These are phyloP conservation scores for Chrysoporthe cubensis DNA, from an alignment of 2,329 filamentous ascomycete species.

Conservation along the genomic window DNA sequence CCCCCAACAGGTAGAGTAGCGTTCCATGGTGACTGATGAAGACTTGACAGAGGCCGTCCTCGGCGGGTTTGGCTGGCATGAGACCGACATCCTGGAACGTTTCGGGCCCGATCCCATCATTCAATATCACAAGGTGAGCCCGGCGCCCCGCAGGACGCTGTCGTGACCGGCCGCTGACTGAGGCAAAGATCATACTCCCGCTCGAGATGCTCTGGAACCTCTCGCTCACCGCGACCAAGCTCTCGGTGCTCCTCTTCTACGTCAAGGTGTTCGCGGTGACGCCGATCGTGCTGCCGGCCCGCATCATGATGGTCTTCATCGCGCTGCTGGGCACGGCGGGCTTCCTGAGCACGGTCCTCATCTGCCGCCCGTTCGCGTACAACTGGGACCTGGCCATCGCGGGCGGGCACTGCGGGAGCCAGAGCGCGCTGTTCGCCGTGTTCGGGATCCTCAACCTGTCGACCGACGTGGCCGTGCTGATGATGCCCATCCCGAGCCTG, in stretches of 20 bases:
- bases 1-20: no score
- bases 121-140: conserved; percentile 18
- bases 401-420: conserved; percentile 39
- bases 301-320: conserved; percentile 33
- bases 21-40: conserved; percentile 13
- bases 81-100: conserved; percentile 28
- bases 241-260: conserved; percentile 39
- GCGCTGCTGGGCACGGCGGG: conserved; percentile 35
- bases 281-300: conserved; percentile 32
- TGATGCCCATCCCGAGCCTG: conserved; percentile 28
- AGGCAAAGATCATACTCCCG: conserved; percentile 20
- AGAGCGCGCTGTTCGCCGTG: conserved; percentile 22
- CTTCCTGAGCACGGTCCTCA: conserved; percentile 38
- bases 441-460: conserved; percentile 16
- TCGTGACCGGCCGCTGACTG: not conserved
- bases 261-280: conserved; percentile 36
- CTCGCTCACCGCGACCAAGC: conserved; percentile 36
- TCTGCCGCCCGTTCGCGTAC: conserved; percentile 43
- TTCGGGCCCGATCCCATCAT: conserved; percentile 29
- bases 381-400: conserved; percentile 41
- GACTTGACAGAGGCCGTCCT: conserved; percentile 28
- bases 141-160: not conserved
- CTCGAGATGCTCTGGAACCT: conserved; percentile 40
- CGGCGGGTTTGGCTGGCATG: conserved; percentile 32
- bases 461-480: conserved; percentile 7